These are phyloP conservation scores for Huntiella moniliformis DNA, from an alignment of 2,329 filamentous ascomycete genomes.

Conservation along the genomic window DNA sequence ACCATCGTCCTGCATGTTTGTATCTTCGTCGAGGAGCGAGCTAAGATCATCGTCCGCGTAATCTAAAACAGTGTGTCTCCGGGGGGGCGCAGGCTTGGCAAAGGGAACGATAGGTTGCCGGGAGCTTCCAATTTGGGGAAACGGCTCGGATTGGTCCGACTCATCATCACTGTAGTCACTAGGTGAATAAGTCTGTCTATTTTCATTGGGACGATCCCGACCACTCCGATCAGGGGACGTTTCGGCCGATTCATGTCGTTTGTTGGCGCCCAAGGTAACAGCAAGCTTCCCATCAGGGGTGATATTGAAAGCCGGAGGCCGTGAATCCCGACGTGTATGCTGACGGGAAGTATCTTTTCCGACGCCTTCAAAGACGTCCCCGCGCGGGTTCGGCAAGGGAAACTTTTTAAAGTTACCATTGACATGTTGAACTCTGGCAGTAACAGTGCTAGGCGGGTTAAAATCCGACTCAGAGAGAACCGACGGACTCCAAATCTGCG, in stretches of 20 bases:
- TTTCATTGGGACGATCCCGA: no score
- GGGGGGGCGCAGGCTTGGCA: constrained; percentile 2
- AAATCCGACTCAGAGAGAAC: constrained; percentile 13
- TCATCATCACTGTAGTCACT: constrained; percentile 5
- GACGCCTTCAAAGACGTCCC: constrained; percentile 8
- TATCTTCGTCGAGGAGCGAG: constrained; percentile 9
- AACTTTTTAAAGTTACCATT: neutral
- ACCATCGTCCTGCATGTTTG: constrained; percentile 2
- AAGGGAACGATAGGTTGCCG: constrained; percentile 2
- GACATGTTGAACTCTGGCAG: constrained; percentile 5
- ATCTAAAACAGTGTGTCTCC: constrained; percentile 8
- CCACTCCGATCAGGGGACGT: no score
- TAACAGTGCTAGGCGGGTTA: constrained; percentile 12
- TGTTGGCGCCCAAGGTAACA: constrained; percentile 1
- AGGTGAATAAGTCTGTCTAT: no score
- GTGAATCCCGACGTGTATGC: constrained; percentile 8
- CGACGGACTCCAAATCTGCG: constrained; percentile 12
- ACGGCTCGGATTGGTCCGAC: neutral
- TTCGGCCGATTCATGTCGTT: neutral
- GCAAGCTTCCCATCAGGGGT: constrained; percentile 9
- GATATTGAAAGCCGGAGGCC: constrained; percentile 9
- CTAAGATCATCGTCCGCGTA: constrained; percentile 8
- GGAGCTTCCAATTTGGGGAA: neutral
- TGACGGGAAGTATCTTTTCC: constrained; percentile 7
- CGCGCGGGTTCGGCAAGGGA: neutral